Conservation (phyloP, 2,329 filamentous ascomycete species). For the Ciborinia camelliae region DNA sequence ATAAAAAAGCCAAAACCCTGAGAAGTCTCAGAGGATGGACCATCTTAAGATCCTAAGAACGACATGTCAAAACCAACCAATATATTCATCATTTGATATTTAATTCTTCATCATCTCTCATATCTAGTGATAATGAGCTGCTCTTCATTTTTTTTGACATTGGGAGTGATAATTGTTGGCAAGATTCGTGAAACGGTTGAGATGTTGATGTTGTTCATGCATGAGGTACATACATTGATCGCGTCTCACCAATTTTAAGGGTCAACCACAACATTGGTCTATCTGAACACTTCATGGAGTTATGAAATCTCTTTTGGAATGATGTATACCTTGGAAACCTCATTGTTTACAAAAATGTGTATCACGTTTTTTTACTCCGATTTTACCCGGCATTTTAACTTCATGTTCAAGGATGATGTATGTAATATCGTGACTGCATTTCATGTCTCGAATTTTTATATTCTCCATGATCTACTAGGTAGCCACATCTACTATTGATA, state of each 20-base stretch:
- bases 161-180: background rate
- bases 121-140: background rate
- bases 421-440: background rate
- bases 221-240: background rate
- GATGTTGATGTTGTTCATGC: conserved; percentile 12
- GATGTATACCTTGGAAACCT: background rate
- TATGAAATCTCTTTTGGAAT: background rate
- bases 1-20: conserved; percentile 2
- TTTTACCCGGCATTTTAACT: background rate
- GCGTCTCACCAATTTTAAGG: background rate
- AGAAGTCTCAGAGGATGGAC: conserved; percentile 2
- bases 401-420: conserved; percentile 4
- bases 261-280: background rate
- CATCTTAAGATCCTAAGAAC: background rate
- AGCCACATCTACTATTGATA: background rate
- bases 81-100: background rate
- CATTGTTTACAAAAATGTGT: background rate
- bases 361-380: background rate
- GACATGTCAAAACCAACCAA: too few species aligned
- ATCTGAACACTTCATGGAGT: background rate
- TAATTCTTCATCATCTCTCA: background rate
- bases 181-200: conserved; percentile 1
- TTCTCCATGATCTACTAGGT: too few species aligned
- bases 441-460: background rate
- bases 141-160: too few species aligned